Percentiles rank a stretch among this genome's conserved stretches.
Evolutionary conservation across 306 rosid genomes (phyloP).

Genomic region (Cyamopsis tetragonoloba): DNA sequence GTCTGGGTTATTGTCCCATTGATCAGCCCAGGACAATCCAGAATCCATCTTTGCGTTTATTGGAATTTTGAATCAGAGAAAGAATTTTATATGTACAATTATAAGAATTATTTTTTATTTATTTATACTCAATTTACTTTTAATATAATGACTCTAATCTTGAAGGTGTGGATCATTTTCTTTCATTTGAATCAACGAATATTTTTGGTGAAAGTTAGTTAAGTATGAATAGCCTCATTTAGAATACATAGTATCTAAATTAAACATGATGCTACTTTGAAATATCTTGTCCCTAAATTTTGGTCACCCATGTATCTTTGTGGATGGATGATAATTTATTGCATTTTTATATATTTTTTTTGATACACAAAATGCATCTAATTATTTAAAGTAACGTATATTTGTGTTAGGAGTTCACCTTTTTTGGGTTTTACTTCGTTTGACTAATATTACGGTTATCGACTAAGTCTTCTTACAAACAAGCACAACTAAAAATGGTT

Average conservation of each 20-base stretch:
- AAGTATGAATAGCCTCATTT: not conserved
- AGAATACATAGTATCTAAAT: not conserved
- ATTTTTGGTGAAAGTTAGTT: constrained; percentile 19
- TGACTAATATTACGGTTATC: not conserved
- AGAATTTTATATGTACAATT: not conserved
- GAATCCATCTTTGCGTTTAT: constrained; percentile 41
- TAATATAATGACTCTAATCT: no score
- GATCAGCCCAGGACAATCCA: constrained; percentile 68
- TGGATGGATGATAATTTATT: not conserved
- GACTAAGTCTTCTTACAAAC: not conserved
- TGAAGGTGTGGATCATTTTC: not conserved
- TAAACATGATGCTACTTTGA: not conserved
- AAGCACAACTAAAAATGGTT: not conserved
- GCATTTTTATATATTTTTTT: not conserved
- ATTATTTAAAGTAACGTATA: no score
- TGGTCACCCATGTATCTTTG: not conserved
- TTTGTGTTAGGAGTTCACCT: no score
- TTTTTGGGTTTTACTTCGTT: not conserved
- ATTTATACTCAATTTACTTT: constrained; percentile 9
- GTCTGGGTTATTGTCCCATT: constrained; percentile 60
- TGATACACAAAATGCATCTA: no score
- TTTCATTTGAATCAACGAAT: not conserved
- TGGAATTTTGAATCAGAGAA: not conserved
- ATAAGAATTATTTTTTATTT: not conserved
- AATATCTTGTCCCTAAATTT: not conserved